phyloP scores from a whole-genome alignment of 108 stramenopile genomes.

The Cyclotella atomus region DNA sequence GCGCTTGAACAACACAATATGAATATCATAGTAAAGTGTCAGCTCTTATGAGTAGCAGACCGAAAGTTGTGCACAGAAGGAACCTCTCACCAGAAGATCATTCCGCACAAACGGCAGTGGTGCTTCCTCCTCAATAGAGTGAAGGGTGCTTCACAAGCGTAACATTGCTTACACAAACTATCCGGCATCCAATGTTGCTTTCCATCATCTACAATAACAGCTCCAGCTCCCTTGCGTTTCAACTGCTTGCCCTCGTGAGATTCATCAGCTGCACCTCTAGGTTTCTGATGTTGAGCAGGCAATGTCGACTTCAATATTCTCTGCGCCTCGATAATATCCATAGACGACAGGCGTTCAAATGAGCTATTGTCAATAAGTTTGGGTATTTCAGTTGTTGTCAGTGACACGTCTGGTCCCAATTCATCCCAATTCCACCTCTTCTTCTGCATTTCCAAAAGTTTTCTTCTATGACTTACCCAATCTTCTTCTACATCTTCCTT shows the following conservation, averaged over 20 bases:
- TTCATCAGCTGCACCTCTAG: background rate
- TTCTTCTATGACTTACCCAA: constrained; percentile 21
- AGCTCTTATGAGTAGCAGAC: background rate
- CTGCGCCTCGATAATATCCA: constrained; percentile 2
- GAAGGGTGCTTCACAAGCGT: constrained; percentile 91
- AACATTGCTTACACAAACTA: constrained; percentile 91
- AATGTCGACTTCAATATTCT: background rate
- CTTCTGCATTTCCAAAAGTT: constrained; percentile 5
- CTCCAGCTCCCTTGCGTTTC: constrained; percentile 20
- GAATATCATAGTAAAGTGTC: too few relatives aligned
- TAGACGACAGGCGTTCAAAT: background rate
- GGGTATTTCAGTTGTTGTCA: background rate
- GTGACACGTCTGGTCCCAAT: constrained; percentile 7
- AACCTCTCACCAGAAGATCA: constrained; percentile 84
- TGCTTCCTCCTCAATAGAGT: constrained; percentile 95
- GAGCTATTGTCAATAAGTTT: background rate
- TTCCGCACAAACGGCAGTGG: constrained; percentile 97
- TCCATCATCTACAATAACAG: constrained; percentile 53
- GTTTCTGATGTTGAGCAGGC: background rate
- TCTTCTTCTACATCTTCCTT: constrained; percentile 19
- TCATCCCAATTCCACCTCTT: constrained; percentile 42
- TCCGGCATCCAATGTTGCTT: constrained; percentile 95
- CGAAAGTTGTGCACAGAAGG: background rate
- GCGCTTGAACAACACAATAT: constrained; percentile 59
- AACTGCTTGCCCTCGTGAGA: background rate